Evolutionary conservation across 2,329 filamentous ascomycete genomes (phyloP).

Genomic region (Aspergillus persii): DNA sequence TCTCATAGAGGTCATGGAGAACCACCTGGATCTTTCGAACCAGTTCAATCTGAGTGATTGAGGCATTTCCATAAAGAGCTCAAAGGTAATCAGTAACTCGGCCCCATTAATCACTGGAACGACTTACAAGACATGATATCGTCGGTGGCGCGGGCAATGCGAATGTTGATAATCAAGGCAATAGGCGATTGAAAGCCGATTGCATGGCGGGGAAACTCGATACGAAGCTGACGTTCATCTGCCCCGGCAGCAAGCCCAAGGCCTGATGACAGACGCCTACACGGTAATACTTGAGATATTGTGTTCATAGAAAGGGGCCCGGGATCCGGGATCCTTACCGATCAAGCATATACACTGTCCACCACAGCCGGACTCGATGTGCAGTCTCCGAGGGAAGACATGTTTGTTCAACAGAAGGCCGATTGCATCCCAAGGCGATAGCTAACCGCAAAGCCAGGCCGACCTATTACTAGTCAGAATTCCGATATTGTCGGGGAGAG

Average conservation of each 20-base stretch:
- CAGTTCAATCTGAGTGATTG: constrained; percentile 19
- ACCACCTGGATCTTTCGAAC: constrained; percentile 16
- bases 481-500: not conserved
- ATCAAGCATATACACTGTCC: constrained; percentile 25
- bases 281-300: not conserved
- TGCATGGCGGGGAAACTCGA: constrained; percentile 14
- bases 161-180: constrained; percentile 19
- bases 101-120: not conserved
- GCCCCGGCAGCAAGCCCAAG: constrained; percentile 20
- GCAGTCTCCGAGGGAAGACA: constrained; percentile 21
- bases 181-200: constrained; percentile 19
- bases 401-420: constrained; percentile 8
- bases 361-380: constrained; percentile 22
- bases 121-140: constrained; percentile 20
- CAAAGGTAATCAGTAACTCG: not conserved
- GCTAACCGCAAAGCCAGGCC: constrained; percentile 19
- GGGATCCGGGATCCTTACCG: constrained; percentile 10
- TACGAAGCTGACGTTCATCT: constrained; percentile 17
- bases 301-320: not conserved
- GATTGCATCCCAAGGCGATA: constrained; percentile 20
- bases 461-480: constrained; percentile 7
- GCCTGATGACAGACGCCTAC: constrained; percentile 18
- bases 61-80: constrained; percentile 21
- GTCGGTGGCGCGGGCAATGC: constrained; percentile 21
- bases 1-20: constrained; percentile 17